Percentiles rank a stretch among this genome's conserved stretches.
Conservation (phyloP, 2,329 filamentous ascomycete genomes). For the Sporothrix inflata region DNA sequence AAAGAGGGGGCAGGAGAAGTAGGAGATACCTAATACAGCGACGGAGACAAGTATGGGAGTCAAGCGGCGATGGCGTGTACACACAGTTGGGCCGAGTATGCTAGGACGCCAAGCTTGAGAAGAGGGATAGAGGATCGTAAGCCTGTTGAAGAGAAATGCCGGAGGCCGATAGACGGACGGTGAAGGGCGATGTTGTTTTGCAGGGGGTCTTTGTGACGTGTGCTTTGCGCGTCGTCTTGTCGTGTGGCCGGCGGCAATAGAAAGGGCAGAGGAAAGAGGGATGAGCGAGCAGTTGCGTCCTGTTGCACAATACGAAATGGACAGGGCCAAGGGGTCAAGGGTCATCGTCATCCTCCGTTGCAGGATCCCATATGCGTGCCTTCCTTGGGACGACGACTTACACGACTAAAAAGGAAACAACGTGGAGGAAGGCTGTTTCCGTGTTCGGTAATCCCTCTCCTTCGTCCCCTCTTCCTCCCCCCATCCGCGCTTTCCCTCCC, state of each 20-base stretch:
- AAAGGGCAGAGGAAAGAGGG: background rate
- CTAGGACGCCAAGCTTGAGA: background rate
- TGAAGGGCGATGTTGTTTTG: background rate
- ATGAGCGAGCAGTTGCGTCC: background rate
- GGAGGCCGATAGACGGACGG: background rate
- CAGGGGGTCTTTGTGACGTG: background rate
- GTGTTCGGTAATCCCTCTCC: background rate
- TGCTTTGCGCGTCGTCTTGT: background rate
- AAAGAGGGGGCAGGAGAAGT: background rate
- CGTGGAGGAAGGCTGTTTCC: slow-evolving; percentile 6
- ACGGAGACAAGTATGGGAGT: no score
- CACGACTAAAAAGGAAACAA: slow-evolving; percentile 23
- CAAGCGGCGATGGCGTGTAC: no score
- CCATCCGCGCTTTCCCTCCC: background rate
- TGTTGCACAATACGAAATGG: slow-evolving; percentile 13
- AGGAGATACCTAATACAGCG: no score
- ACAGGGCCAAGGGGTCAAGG: slow-evolving; percentile 1
- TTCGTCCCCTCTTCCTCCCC: background rate
- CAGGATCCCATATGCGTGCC: slow-evolving; percentile 2
- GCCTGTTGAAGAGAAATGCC: background rate
- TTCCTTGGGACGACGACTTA: slow-evolving; percentile 11
- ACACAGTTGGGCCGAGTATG: background rate
- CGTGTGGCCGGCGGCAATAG: background rate
- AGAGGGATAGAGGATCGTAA: background rate
- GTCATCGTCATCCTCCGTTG: slow-evolving; percentile 7